Evolutionary conservation across 768 basidiomycete species (phyloP), one percentile per base, ranked within the genome.

Genomic region (Mycena pura): DNA sequence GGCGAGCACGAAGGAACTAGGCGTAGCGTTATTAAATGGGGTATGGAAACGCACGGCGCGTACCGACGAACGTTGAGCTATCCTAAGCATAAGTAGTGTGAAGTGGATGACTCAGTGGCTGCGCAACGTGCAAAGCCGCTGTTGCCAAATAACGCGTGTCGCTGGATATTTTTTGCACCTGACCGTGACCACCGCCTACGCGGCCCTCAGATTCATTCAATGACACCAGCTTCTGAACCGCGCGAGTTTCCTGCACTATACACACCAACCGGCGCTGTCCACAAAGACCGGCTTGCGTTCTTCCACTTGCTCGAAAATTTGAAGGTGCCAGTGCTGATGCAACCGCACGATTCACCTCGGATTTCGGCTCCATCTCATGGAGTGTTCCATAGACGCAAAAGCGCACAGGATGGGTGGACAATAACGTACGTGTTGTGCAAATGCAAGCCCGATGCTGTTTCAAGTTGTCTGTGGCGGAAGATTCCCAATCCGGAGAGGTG

Each of bases 401-500:
- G 73, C 85, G 96, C 9, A 97, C 95, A 0, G 96, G 96, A 62
- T 99, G 96, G 96, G 84, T 95, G 29, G 83, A 96, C 66, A 84
- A 94, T 68, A 84, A 90, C 41, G 92, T 92, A 65, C 57, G 83
- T 62, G 8, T 3, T 13, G 39, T 43, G 14, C 14, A 11, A 17
- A 50, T n/a, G 17, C 25, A 15, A 25, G 10, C 38, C 10, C 28
- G 17, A 6, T 49, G 47, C 24, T 40, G 6, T 34, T 17, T 34
- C 13, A 60, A 36, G 19, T 38, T 57, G 38, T 55, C 44, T n/a
- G 44, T 41, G 25, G 41, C 32, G 55, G 41, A 71, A 96, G 94
- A 86, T 96, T n/a, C 85, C 87, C 17, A 83, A 84, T 62, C 84
- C 93, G 6, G 93, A 96, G 77, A 95, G 93, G 94, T 92, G 28